Evolutionary conservation across 495 filamentous ascomycete species (phyloP).

Genomic region (Penicillium arizonense): DNA sequence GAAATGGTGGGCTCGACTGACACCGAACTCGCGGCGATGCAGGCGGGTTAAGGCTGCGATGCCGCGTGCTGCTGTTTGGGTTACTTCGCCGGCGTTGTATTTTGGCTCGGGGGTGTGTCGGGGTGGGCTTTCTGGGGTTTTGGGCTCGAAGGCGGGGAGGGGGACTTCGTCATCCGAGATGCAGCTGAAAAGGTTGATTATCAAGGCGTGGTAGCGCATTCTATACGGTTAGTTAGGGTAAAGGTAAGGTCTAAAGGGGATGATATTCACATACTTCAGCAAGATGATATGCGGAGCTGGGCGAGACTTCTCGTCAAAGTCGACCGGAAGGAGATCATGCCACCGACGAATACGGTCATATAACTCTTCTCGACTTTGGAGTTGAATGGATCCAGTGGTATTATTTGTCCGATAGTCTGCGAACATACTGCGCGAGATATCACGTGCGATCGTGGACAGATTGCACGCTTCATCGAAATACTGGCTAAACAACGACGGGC

Average conservation of each 20-base stretch:
- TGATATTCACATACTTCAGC: constrained; percentile 26
- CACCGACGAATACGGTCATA: constrained; percentile 34
- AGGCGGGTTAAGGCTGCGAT: constrained; percentile 35
- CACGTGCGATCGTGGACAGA: constrained; percentile 39
- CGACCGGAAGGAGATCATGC: constrained; percentile 32
- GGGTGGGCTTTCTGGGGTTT: constrained; percentile 36
- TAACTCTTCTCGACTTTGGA: constrained; percentile 29
- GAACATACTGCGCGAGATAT: constrained; percentile 43
- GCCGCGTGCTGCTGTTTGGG: constrained; percentile 28
- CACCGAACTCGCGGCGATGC: constrained; percentile 37
- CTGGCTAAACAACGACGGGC: constrained; percentile 31
- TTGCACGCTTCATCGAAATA: constrained; percentile 43
- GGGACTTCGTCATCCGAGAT: constrained; percentile 19
- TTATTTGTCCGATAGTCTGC: constrained; percentile 8
- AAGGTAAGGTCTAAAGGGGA: neutral
- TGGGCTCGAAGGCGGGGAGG: constrained; percentile 16
- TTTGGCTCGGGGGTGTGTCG: constrained; percentile 22
- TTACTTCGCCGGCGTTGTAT: constrained; percentile 22
- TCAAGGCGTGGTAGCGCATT: constrained; percentile 40
- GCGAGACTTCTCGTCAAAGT: constrained; percentile 21
- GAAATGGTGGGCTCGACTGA: constrained; percentile 42
- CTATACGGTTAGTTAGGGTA: constrained; percentile 13
- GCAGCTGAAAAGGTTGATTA: constrained; percentile 41
- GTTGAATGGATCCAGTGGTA: constrained; percentile 9
- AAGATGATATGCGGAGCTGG: constrained; percentile 41